These are phyloP conservation scores for Fraxinus latifolia DNA, from an alignment of 305 asterid genomes.

Conservation along the genomic window DNA sequence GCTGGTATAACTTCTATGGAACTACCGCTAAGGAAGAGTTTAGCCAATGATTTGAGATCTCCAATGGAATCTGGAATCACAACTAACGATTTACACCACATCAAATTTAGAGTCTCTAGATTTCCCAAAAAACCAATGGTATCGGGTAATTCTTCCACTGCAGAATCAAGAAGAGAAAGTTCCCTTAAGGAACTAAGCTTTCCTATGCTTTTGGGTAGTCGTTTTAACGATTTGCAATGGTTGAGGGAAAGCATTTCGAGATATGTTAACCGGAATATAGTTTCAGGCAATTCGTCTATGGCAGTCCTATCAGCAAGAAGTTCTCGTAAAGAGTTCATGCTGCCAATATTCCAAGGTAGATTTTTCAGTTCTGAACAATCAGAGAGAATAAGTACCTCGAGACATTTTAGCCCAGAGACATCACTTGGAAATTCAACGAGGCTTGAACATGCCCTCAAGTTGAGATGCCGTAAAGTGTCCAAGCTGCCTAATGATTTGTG, in stretches of 20 bases:
- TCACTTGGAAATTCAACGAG: slow-evolving; percentile 30
- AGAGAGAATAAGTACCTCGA: slow-evolving; percentile 36
- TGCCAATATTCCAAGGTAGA: slow-evolving; percentile 27
- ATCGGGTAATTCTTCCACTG: slow-evolving; percentile 25
- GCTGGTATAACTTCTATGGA: slow-evolving; percentile 24
- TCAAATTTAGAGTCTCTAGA: slow-evolving; percentile 30
- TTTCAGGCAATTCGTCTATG: slow-evolving; percentile 22
- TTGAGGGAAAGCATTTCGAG: slow-evolving; percentile 25
- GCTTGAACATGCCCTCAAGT: slow-evolving; percentile 26
- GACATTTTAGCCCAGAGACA: slow-evolving; percentile 34
- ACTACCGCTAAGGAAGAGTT: slow-evolving; percentile 19
- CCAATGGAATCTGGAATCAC: slow-evolving; percentile 28
- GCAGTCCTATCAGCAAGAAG: slow-evolving; percentile 25
- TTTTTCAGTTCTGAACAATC: slow-evolving; percentile 27
- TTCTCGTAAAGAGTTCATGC: slow-evolving; percentile 31
- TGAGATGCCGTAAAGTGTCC: slow-evolving; percentile 20
- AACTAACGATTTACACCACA: slow-evolving; percentile 23
- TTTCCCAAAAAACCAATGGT: slow-evolving; percentile 26
- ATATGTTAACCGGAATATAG: slow-evolving; percentile 21
- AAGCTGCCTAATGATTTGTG: slow-evolving; percentile 33
- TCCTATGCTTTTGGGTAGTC: slow-evolving; percentile 24
- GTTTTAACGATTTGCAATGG: slow-evolving; percentile 18
- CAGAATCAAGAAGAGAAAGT: slow-evolving; percentile 23
- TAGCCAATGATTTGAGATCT: slow-evolving; percentile 25
- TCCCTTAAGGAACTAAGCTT: slow-evolving; percentile 24